phyloP scores from a whole-genome alignment of 2,329 filamentous ascomycete genomes.

The Tolypocladium album region DNA sequence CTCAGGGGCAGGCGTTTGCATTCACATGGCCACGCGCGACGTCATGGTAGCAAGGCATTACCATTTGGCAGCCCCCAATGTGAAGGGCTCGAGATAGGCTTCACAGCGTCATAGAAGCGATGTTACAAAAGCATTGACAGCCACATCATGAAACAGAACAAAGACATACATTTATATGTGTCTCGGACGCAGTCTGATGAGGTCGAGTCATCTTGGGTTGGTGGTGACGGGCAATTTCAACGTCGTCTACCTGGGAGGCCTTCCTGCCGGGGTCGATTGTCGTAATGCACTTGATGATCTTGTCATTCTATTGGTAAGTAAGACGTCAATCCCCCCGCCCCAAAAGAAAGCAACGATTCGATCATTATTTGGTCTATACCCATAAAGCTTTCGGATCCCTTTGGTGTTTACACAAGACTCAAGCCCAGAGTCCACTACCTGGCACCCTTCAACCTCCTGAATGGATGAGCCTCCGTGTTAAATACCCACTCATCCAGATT shows the following conservation, averaged over 20 bases:
- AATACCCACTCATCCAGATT: conserved; percentile 60
- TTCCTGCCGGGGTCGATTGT: too few relatives aligned
- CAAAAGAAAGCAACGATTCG: too few relatives aligned
- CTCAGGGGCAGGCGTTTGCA: conserved; percentile 2
- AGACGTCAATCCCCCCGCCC: too few relatives aligned
- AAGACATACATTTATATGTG: background rate
- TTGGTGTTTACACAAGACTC: too few relatives aligned
- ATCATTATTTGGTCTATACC: too few relatives aligned
- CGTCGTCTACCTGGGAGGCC: too few relatives aligned
- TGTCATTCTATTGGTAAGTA: too few relatives aligned
- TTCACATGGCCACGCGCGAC: background rate
- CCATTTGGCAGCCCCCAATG: background rate
- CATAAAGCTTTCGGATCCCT: too few relatives aligned
- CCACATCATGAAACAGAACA: conserved; percentile 6
- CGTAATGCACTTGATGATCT: too few relatives aligned
- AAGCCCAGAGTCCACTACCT: too few relatives aligned
- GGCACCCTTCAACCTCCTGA: conserved; percentile 5
- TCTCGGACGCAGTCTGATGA: background rate
- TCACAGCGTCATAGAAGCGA: conserved; percentile 10
- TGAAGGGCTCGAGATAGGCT: background rate
- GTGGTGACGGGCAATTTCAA: too few relatives aligned
- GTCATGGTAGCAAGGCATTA: conserved; percentile 1
- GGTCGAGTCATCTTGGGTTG: too few relatives aligned
- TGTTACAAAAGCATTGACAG: conserved; percentile 10
- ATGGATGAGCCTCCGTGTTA: conserved; percentile 43